Percentiles rank a stretch among this genome's conserved stretches.
Conservation (phyloP, 2,329 filamentous ascomycete genomes). For the Leptographium galeiforme region DNA sequence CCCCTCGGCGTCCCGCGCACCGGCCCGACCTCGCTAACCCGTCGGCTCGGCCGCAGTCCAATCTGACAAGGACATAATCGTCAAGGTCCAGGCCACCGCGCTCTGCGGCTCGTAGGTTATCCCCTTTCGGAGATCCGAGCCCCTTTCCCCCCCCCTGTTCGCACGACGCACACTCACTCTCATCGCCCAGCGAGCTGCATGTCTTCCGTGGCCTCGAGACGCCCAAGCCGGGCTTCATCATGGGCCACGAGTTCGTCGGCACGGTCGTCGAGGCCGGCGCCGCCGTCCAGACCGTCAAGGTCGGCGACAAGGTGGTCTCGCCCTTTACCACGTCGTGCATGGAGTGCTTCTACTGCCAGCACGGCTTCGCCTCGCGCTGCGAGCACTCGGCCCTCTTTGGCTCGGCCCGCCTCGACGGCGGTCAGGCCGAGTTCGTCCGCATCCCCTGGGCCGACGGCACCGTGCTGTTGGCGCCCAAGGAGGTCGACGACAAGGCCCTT, state of each 20-base stretch:
- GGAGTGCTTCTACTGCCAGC: constrained; percentile 74
- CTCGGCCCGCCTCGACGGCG: constrained; percentile 54
- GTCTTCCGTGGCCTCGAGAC: constrained; percentile 72
- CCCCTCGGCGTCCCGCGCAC: too few relatives aligned
- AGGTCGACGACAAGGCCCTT: constrained; percentile 59
- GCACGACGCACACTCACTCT: too few relatives aligned
- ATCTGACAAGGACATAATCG: constrained; percentile 60
- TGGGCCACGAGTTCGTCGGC: constrained; percentile 84
- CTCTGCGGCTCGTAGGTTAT: constrained; percentile 70
- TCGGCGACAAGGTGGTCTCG: constrained; percentile 67
- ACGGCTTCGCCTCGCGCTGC: constrained; percentile 66
- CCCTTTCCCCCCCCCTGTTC: too few relatives aligned
- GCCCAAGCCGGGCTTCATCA: constrained; percentile 48
- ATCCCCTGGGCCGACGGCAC: constrained; percentile 73
- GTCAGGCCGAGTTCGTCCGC: constrained; percentile 70
- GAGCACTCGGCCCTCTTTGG: constrained; percentile 59
- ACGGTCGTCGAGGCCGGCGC: constrained; percentile 54
- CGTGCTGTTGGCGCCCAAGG: constrained; percentile 57
- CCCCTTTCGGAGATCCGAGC: not conserved
- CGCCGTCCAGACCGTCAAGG: constrained; percentile 51
- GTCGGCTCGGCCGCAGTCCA: constrained; percentile 32
- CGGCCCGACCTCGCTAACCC: too few relatives aligned
- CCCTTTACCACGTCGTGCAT: constrained; percentile 73
- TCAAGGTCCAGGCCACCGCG: constrained; percentile 72
- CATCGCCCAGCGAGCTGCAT: constrained; percentile 58